Evolutionary conservation across 495 filamentous ascomycete genomes (phyloP), one percentile per base, ranked within the genome.

Genomic region (Penicillium nucicola): DNA sequence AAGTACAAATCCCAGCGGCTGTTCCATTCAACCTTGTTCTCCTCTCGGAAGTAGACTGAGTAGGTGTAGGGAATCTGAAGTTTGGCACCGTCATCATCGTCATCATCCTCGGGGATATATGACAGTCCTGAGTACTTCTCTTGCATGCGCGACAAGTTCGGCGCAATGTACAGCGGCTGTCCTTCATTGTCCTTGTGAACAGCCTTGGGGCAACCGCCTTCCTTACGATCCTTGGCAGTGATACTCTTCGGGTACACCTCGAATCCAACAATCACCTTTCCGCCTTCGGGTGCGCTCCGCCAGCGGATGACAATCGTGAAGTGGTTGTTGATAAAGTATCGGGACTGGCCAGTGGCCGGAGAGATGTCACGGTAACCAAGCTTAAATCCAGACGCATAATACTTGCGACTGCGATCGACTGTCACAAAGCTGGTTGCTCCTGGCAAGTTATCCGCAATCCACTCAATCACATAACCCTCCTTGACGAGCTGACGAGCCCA

Each of bases 301-400:
- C 89, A 95, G 45, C 90, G 85, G 52, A 97, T 85, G 11, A 95
- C 84, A 35, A 97, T 80, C 7, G 89, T 95, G 43, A 92, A 83
- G 68, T 97, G 92, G 58, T 97, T 97, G 69, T 97, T 90, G 56
- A 97, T 79, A 55, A 84, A 93, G 62, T 84, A 89, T 15, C 81
- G 78, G n/a, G 80, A 76, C 53, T 80, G 77, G 13, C 82, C 85
- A 7, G 79, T 81, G 31, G 65, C 68, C 2, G 79, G 67, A 0
- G 83, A 84, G 38, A 77, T 76, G 46, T 95, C 88, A 50, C 83
- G 83, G 56, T 85, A 89, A 1, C 92, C 92, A 23, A 97, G 70
- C 71, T 96, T 97, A 74, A 96, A 96, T n/a, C 92, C 92, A 12
- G 92, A 84, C 18, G 92, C 90, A 62, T 96, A 97, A 69, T 96